These are phyloP conservation scores for Circinella umbellata DNA, from an alignment of 371 early-diverging fungal genomes.

Conservation along the genomic window DNA sequence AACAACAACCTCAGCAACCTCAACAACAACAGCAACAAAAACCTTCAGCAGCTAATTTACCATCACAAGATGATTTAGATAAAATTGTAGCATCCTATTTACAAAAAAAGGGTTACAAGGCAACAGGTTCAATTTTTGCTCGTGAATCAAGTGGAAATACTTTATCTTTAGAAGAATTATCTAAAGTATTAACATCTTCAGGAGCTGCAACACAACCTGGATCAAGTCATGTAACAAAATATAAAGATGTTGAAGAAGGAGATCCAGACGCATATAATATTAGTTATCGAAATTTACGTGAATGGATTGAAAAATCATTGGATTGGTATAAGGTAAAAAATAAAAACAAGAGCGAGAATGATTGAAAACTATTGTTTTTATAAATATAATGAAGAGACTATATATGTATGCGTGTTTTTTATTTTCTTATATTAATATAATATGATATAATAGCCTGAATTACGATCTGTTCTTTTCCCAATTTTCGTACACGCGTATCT, in stretches of 20 bases:
- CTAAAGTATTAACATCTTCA: slow-evolving; percentile 26
- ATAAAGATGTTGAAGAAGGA: slow-evolving; percentile 74
- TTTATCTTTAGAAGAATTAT: slow-evolving; percentile 36
- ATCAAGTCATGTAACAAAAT: slow-evolving; percentile 67
- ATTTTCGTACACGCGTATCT: slow-evolving; percentile 95
- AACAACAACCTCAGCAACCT: slow-evolving; percentile 1
- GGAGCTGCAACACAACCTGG: slow-evolving; percentile 18
- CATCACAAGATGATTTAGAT: slow-evolving; percentile 38
- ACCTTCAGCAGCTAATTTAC: slow-evolving; percentile 11
- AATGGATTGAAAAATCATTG: slow-evolving; percentile 96
- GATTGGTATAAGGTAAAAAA: slow-evolving; percentile 84
- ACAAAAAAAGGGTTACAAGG: slow-evolving; percentile 44
- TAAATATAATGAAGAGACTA: no score
- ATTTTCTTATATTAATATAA: background rate
- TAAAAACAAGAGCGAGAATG: background rate
- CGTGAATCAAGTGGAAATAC: slow-evolving; percentile 33
- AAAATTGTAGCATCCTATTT: slow-evolving; percentile 45
- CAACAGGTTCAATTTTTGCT: slow-evolving; percentile 34
- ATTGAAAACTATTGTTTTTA: no score
- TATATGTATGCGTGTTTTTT: background rate
- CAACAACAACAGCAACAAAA: slow-evolving; percentile 13
- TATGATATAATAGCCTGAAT: slow-evolving; percentile 69
- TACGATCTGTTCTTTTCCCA: slow-evolving; percentile 89
- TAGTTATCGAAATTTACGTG: slow-evolving; percentile 80
- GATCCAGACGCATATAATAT: slow-evolving; percentile 80